Evolutionary conservation across 2,329 filamentous ascomycete species (phyloP), one percentile per base, ranked within the genome.

Genomic region (Xylariaceae sp.): DNA sequence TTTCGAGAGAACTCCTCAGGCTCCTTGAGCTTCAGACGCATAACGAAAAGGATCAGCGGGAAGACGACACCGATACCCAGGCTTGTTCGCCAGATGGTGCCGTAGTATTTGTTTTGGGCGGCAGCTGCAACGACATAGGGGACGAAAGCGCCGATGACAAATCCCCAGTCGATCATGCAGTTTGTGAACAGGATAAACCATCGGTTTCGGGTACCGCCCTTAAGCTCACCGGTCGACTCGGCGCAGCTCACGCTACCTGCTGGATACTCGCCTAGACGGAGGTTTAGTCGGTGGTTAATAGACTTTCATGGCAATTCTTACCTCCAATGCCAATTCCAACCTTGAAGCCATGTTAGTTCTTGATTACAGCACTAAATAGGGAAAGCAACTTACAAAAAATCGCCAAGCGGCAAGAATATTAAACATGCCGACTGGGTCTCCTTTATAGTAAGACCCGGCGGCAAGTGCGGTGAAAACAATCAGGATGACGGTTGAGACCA

Each of bases 111-210:
- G 64, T 83, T 82, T 34, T 79, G 71, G 56, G 76, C 88, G 70
- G 70, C 87, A 71, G 80, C 82, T 0, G 82, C 82, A 16, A 85
- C 80, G 31, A 84, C 77, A 29, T 82, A 84, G 2, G 92, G 90
- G 1, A 95, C 86, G 60, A 96, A 85, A 0, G 90, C 87, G 7
- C 91, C 87, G 53, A 94, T 79, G 1, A 96, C 89, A 63, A 96
- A 96, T 1, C 91, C 92, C 69, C 75, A 84, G 70, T 96, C 91
- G 58, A 96, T 96, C 79, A 92, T 90, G 21, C 89, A 86, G 74
- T 96, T 96, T 43, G 91, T 96, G 73, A 95, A 96, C 63, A 96
- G 80, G 66, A 94, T 91, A 70, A 93, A 97, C 91, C 92, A 96
- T 34, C 89, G 82, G 71, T 97, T 94, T n/a, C 93, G 82, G 14